Percentiles rank a stretch among this genome's conserved stretches.
phyloP scores from a whole-genome alignment of 108 stramenopile genomes.

The Epipyxis sp. region DNA sequence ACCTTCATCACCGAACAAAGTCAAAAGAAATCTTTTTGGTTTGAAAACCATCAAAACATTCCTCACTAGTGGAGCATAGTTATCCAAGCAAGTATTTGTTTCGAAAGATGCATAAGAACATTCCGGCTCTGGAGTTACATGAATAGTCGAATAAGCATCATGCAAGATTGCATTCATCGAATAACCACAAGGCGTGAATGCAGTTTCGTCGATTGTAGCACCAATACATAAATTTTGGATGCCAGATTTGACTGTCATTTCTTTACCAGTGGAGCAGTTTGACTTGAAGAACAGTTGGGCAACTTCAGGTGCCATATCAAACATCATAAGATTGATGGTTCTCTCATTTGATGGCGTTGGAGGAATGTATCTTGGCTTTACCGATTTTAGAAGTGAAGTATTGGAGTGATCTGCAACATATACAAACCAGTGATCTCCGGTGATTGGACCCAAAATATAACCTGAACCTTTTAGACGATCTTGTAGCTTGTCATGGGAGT shows the following conservation, averaged over 20 bases:
- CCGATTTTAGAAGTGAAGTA: background rate
- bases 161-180: constrained; percentile 96
- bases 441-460: constrained; percentile 96
- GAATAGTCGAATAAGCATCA: constrained; percentile 95
- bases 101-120: constrained; percentile 96
- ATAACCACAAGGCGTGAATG: constrained; percentile 40
- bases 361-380: constrained; percentile 71
- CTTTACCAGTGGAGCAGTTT: constrained; percentile 41
- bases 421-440: constrained; percentile 98
- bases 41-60: constrained; percentile 92
- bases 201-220: constrained; percentile 70
- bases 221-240: constrained; percentile 87
- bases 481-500: constrained; percentile 74
- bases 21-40: constrained; percentile 93
- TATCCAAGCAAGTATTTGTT: constrained; percentile 84
- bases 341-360: constrained; percentile 71
- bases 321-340: constrained; percentile 99
- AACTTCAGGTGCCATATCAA: constrained; percentile 88
- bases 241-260: constrained; percentile 64
- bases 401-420: constrained; percentile 80
- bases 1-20: constrained; percentile 96
- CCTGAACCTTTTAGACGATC: constrained; percentile 87
- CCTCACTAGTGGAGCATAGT: constrained; percentile 80
- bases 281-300: constrained; percentile 73
- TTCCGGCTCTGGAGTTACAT: constrained; percentile 95